phyloP scores from a whole-genome alignment of 2,329 filamentous ascomycete species.

The Calcarisporium arbuscula region DNA sequence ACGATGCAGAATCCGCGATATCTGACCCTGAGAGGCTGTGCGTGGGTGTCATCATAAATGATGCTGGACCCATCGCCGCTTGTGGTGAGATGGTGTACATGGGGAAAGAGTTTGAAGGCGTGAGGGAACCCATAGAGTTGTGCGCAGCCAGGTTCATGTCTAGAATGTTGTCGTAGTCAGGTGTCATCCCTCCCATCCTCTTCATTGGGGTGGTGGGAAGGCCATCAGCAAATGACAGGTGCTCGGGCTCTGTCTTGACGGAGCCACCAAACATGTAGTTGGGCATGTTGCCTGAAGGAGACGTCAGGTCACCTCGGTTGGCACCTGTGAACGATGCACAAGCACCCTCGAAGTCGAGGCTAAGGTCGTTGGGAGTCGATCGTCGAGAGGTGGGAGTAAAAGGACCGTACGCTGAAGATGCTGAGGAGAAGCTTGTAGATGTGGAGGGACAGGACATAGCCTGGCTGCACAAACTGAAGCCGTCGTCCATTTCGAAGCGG shows the following conservation, averaged over 20 bases:
- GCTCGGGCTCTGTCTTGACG: conserved; percentile 28
- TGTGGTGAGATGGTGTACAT: conserved; percentile 29
- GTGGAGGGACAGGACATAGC: conserved; percentile 28
- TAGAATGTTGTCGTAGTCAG: conserved; percentile 33
- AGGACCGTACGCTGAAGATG: conserved; percentile 34
- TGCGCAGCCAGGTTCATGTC: conserved; percentile 29
- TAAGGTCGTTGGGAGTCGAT: conserved; percentile 33
- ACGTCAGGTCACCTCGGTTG: conserved; percentile 27
- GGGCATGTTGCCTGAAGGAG: conserved; percentile 25
- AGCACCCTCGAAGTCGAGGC: conserved; percentile 30
- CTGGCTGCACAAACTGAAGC: conserved; percentile 31
- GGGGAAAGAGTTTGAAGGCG: conserved; percentile 28
- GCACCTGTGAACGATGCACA: conserved; percentile 18
- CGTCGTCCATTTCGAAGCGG: conserved; percentile 33
- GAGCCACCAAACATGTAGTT: conserved; percentile 29
- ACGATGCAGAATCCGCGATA: conserved; percentile 27
- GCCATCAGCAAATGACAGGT: conserved; percentile 20
- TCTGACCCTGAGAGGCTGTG: conserved; percentile 34
- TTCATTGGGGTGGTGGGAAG: conserved; percentile 31
- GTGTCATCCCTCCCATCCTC: conserved; percentile 26
- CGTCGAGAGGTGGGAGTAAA: conserved; percentile 39
- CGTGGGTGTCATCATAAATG: conserved; percentile 34
- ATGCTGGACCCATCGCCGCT: conserved; percentile 22
- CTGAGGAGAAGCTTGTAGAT: conserved; percentile 32
- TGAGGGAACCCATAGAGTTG: conserved; percentile 28